Evolutionary conservation across 2,329 filamentous ascomycete species (phyloP).

Genomic region (Stylonectria norvegica): DNA sequence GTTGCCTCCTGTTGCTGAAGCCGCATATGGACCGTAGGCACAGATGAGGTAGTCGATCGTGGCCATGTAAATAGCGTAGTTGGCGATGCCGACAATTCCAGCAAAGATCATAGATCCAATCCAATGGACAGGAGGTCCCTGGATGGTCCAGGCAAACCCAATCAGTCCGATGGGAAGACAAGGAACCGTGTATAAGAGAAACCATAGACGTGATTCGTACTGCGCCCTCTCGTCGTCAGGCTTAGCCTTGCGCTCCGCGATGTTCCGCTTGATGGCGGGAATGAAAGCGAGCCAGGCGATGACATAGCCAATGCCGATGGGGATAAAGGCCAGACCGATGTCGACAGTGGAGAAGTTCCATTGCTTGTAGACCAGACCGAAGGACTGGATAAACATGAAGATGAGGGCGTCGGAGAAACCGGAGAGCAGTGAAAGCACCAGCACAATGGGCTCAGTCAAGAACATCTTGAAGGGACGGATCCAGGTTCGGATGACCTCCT

Average conservation of each 20-base stretch:
- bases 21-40: slow-evolving; percentile 60
- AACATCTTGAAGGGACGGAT: slow-evolving; percentile 69
- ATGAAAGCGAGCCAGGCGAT: slow-evolving; percentile 60
- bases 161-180: slow-evolving; percentile 65
- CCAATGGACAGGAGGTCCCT: slow-evolving; percentile 64
- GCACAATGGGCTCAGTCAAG: slow-evolving; percentile 69
- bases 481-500: slow-evolving; percentile 57
- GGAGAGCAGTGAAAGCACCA: slow-evolving; percentile 65
- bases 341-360: slow-evolving; percentile 59
- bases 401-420: slow-evolving; percentile 73
- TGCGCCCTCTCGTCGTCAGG: slow-evolving; percentile 57
- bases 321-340: slow-evolving; percentile 60
- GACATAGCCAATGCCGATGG: slow-evolving; percentile 65
- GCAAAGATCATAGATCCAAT: slow-evolving; percentile 64
- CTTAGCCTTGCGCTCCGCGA: slow-evolving; percentile 47
- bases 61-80: slow-evolving; percentile 72
- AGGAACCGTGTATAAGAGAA: slow-evolving; percentile 60
- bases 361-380: slow-evolving; percentile 63
- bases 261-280: slow-evolving; percentile 53
- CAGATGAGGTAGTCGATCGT: slow-evolving; percentile 69
- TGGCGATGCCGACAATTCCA: slow-evolving; percentile 67
- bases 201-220: slow-evolving; percentile 65
- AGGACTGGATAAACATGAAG: slow-evolving; percentile 75
- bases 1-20: slow-evolving; percentile 72
- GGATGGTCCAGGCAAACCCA: slow-evolving; percentile 66